Evolutionary conservation across 208 protist species (phyloP).

Genomic region (Acanthamoeba lugdunensis): DNA sequence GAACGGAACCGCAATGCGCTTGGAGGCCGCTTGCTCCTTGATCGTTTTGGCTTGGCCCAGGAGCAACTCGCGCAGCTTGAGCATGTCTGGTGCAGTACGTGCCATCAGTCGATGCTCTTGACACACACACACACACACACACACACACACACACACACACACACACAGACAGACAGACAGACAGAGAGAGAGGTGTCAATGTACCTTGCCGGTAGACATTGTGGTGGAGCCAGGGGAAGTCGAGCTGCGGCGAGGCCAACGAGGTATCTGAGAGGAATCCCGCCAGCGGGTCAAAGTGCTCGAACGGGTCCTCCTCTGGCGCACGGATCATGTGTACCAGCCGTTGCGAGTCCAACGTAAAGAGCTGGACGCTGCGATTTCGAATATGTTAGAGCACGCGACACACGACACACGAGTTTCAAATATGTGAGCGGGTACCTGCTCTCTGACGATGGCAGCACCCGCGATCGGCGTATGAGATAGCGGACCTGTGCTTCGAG

Average conservation of each 20-base stretch:
- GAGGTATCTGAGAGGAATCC: neutral
- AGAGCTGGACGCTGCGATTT: neutral
- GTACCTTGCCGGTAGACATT: slow-evolving; percentile 28
- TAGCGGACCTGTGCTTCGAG: slow-evolving; percentile 45
- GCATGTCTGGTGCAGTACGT: neutral
- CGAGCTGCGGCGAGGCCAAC: neutral
- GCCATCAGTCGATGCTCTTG: neutral
- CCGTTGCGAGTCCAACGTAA: slow-evolving; percentile 29
- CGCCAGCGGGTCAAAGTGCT: slow-evolving; percentile 21
- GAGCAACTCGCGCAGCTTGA: slow-evolving; percentile 16
- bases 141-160: neutral
- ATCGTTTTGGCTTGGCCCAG: neutral
- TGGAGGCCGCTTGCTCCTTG: neutral
- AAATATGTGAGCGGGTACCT: neutral
- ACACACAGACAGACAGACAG: neutral
- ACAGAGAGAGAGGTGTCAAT: too few relatives aligned
- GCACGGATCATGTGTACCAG: slow-evolving; percentile 19
- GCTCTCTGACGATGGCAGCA: neutral
- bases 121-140: neutral
- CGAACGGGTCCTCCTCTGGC: slow-evolving; percentile 29
- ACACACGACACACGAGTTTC: too few relatives aligned
- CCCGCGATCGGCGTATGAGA: slow-evolving; percentile 8
- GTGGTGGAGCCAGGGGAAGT: slow-evolving; percentile 2
- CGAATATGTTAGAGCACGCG: neutral
- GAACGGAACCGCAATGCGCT: neutral